Percentiles rank a stretch among this genome's conserved stretches.
Evolutionary conservation across 345 rosid species (phyloP).

Genomic region (Syzygium grande): DNA sequence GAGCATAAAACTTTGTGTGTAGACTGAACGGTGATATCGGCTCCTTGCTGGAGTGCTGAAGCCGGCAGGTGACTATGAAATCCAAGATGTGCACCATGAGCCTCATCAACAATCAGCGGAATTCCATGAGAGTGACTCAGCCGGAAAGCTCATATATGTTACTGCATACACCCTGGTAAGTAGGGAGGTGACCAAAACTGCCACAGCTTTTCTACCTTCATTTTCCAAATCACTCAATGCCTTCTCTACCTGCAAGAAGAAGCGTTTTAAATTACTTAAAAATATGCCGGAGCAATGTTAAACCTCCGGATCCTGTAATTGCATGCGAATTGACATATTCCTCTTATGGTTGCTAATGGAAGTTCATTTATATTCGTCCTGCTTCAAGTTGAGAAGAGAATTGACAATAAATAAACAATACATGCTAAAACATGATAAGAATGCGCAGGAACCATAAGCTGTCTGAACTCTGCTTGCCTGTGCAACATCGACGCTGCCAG

Average conservation of each 20-base stretch:
- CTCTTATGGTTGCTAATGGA: neutral
- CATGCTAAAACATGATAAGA: neutral
- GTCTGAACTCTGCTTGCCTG: slow-evolving; percentile 17
- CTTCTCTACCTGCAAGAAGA: slow-evolving; percentile 28
- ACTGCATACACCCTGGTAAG: slow-evolving; percentile 62
- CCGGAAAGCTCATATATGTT: slow-evolving; percentile 32
- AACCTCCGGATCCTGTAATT: neutral
- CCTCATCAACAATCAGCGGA: slow-evolving; percentile 53
- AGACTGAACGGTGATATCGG: slow-evolving; percentile 33
- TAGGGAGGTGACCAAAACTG: slow-evolving; percentile 60
- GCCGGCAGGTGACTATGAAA: slow-evolving; percentile 28
- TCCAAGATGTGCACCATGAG: slow-evolving; percentile 55
- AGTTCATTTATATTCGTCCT: neutral
- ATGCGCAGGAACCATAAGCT: neutral
- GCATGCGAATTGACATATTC: neutral
- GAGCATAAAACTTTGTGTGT: slow-evolving; percentile 41
- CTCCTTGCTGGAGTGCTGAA: slow-evolving; percentile 40
- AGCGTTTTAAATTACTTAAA: neutral
- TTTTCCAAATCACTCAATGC: slow-evolving; percentile 36
- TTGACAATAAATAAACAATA: neutral
- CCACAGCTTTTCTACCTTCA: slow-evolving; percentile 39
- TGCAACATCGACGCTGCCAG: slow-evolving; percentile 27
- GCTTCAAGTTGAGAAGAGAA: too few relatives aligned
- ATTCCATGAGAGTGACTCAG: slow-evolving; percentile 37
- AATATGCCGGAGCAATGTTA: neutral